Evolutionary conservation across 2,329 filamentous ascomycete species (phyloP).

Genomic region (Blastomyces parvus): DNA sequence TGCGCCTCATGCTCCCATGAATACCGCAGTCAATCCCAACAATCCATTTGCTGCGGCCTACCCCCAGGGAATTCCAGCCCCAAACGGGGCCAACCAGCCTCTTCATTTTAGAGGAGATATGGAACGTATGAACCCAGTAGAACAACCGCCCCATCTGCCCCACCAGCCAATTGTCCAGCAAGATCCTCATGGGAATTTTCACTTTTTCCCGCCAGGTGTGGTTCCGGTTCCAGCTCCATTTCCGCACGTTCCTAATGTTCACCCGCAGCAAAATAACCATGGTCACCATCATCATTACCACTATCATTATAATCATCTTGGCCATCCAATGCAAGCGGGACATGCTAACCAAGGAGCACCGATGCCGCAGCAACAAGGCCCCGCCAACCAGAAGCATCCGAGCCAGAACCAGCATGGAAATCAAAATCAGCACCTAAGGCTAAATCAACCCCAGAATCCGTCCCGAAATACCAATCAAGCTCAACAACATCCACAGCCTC

Average conservation of each 20-base stretch:
- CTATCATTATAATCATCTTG: too few relatives aligned
- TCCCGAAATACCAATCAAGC: background rate
- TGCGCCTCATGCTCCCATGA: background rate
- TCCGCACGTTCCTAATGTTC: background rate
- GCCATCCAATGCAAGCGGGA: background rate
- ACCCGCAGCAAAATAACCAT: background rate
- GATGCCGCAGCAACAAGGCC: background rate
- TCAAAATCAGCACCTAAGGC: background rate
- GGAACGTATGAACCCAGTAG: background rate
- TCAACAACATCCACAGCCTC: background rate
- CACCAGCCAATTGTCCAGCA: background rate
- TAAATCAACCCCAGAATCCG: background rate
- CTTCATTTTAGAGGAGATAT: background rate
- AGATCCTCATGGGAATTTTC: background rate
- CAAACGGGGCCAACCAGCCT: background rate
- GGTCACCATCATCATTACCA: background rate
- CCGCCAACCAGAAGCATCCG: background rate
- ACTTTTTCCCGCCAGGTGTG: background rate
- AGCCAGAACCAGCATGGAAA: background rate
- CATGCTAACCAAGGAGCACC: background rate
- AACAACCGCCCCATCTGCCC: background rate
- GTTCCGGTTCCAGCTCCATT: background rate
- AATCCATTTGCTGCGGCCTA: background rate
- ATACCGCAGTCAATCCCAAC: background rate
- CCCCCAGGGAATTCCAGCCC: background rate